Evolutionary conservation across 768 basidiomycete species (phyloP).

Genomic region (Hemileccinum rubropunctum): DNA sequence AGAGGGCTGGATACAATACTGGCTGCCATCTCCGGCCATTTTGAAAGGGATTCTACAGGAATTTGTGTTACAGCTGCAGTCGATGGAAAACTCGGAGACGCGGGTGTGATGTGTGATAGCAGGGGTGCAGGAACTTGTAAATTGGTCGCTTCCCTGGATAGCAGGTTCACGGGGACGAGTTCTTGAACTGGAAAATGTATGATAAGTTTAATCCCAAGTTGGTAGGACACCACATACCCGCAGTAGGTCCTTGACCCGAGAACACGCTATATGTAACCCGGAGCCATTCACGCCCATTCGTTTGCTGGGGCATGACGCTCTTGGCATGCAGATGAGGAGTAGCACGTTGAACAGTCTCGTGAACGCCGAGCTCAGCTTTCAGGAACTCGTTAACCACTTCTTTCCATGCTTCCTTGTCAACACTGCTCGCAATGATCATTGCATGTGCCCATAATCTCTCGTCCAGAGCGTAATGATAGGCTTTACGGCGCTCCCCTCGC

Average conservation of each 20-base stretch:
- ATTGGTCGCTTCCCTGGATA: slow-evolving; percentile 39
- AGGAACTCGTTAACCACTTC: slow-evolving; percentile 87
- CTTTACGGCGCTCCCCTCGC: slow-evolving; percentile 80
- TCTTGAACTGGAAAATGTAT: slow-evolving; percentile 62
- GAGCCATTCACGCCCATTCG: slow-evolving; percentile 67
- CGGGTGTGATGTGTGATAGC: slow-evolving; percentile 46
- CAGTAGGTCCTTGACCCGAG: slow-evolving; percentile 76
- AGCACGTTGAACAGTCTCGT: slow-evolving; percentile 24
- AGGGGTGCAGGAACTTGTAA: slow-evolving; percentile 27
- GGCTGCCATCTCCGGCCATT: slow-evolving; percentile 85
- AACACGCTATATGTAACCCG: slow-evolving; percentile 79
- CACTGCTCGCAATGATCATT: slow-evolving; percentile 87
- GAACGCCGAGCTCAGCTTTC: slow-evolving; percentile 62
- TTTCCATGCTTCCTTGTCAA: slow-evolving; percentile 93
- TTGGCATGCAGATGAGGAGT: slow-evolving; percentile 18
- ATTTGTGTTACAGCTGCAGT: slow-evolving; percentile 43
- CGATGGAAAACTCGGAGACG: slow-evolving; percentile 61
- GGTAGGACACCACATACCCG: slow-evolving; percentile 45
- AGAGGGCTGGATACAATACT: slow-evolving; percentile 78
- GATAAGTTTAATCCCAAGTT: slow-evolving; percentile 1
- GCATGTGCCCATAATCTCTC: slow-evolving; percentile 95
- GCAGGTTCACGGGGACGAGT: slow-evolving; percentile 55
- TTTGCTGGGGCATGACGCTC: slow-evolving; percentile 20
- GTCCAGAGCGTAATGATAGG: slow-evolving; percentile 85
- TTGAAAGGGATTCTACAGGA: slow-evolving; percentile 59